Conservation (phyloP, 2,329 filamentous ascomycete species). For the Periglandula ipomoeae region DNA sequence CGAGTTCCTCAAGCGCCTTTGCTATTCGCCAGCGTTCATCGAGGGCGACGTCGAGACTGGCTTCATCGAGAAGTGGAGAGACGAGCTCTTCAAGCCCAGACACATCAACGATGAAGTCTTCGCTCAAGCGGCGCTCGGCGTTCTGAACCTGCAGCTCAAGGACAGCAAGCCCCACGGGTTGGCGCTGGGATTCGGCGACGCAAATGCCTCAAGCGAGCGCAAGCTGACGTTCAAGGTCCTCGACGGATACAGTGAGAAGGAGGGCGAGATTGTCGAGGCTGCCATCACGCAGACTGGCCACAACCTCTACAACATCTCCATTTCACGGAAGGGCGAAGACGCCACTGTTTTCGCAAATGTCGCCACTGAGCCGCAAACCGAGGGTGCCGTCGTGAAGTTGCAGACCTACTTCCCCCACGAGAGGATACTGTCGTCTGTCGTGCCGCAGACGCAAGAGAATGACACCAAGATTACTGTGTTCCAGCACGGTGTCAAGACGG, state of each 20-base stretch:
- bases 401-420: conserved; percentile 67
- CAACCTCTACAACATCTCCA: conserved; percentile 36
- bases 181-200: conserved; percentile 45
- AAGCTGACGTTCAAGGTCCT: conserved; percentile 43
- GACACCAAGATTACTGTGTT: conserved; percentile 66
- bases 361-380: conserved; percentile 27
- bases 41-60: conserved; percentile 87
- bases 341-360: conserved; percentile 36
- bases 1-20: conserved; percentile 87
- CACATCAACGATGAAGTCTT: conserved; percentile 63
- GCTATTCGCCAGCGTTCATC: conserved; percentile 72
- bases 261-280: conserved; percentile 51
- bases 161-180: conserved; percentile 35
- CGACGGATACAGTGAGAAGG: conserved; percentile 55
- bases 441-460: conserved; percentile 45
- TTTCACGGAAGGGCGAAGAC: conserved; percentile 31
- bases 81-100: conserved; percentile 63
- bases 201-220: conserved; percentile 31
- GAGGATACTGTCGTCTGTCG: conserved; percentile 69
- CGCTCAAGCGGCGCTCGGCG: conserved; percentile 75
- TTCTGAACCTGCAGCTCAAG: conserved; percentile 45
- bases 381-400: conserved; percentile 21
- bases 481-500: conserved; percentile 54
- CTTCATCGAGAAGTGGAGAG: conserved; percentile 83
- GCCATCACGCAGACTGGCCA: conserved; percentile 38